Conservation (phyloP, 2,329 filamentous ascomycete genomes). For the Tricladium varicosporioides region DNA sequence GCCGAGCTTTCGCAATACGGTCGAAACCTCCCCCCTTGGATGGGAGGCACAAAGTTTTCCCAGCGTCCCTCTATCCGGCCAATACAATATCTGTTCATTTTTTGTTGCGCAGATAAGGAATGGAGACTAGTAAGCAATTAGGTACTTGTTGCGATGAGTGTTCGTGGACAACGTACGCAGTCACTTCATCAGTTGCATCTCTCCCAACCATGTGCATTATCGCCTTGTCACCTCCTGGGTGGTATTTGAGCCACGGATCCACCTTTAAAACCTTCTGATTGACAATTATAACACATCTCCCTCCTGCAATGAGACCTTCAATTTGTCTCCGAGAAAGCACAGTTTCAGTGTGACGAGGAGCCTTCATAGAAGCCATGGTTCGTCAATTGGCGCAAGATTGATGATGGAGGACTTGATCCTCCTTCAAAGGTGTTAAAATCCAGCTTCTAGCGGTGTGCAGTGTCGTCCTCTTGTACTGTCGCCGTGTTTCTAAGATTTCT, state of each 20-base stretch:
- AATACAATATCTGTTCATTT: conserved; percentile 80
- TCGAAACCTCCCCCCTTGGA: conserved; percentile 82
- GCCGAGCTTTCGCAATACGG: conserved; percentile 40
- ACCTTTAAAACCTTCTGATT: conserved; percentile 80
- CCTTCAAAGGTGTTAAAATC: no score
- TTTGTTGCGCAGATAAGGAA: conserved; percentile 69
- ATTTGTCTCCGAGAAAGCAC: conserved; percentile 63
- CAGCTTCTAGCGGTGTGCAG: no score
- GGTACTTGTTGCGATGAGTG: neutral
- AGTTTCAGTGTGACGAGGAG: conserved; percentile 19
- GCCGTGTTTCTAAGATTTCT: neutral
- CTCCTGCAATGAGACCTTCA: conserved; percentile 80
- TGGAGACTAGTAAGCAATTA: conserved; percentile 62
- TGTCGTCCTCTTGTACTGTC: neutral
- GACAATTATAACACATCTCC: conserved; percentile 75
- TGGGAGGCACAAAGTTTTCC: conserved; percentile 86
- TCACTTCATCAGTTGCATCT: conserved; percentile 93
- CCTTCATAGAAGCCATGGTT: conserved; percentile 10
- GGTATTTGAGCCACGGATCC: conserved; percentile 84
- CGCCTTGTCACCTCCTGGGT: conserved; percentile 88
- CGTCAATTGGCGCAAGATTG: conserved; percentile 1
- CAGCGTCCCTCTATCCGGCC: conserved; percentile 78
- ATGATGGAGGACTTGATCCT: no score
- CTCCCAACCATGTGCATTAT: conserved; percentile 91
- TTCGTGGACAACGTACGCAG: conserved; percentile 60